These are phyloP conservation scores for Suhomyces ambrosiae DNA, from an alignment of 1,139 yeast species.

Conservation along the genomic window DNA sequence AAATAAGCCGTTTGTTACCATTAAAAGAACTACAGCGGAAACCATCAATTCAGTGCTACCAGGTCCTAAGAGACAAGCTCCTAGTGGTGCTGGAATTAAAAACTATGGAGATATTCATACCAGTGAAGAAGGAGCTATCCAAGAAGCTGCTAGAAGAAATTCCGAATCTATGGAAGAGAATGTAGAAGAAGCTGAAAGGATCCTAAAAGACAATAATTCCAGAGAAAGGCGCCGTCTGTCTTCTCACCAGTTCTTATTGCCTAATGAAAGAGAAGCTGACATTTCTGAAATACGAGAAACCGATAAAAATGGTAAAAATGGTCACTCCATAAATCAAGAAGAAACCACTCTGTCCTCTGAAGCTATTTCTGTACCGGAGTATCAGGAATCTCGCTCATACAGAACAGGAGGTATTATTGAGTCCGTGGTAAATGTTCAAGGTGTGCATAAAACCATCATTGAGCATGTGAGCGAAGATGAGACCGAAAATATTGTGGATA, in stretches of 20 bases:
- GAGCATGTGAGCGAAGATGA: slow-evolving; percentile 55
- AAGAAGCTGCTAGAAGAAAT: slow-evolving; percentile 30
- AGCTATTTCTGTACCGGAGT: slow-evolving; percentile 21
- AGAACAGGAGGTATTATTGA: slow-evolving; percentile 78
- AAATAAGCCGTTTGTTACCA: slow-evolving; percentile 66
- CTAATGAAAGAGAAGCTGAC: slow-evolving; percentile 34
- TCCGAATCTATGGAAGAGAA: slow-evolving; percentile 13
- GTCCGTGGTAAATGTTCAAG: slow-evolving; percentile 80
- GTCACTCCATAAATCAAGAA: background rate
- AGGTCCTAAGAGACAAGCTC: slow-evolving; percentile 23
- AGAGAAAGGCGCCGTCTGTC: slow-evolving; percentile 1
- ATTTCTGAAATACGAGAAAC: slow-evolving; percentile 25
- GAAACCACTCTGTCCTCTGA: slow-evolving; percentile 4
- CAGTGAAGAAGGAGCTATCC: slow-evolving; percentile 55
- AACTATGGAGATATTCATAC: slow-evolving; percentile 46
- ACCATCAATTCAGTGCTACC: slow-evolving; percentile 29
- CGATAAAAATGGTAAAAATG: background rate
- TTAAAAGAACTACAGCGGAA: slow-evolving; percentile 53
- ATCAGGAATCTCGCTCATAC: slow-evolving; percentile 41
- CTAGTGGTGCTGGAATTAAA: slow-evolving; percentile 18
- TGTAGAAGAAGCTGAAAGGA: slow-evolving; percentile 10
- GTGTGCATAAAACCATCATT: slow-evolving; percentile 84
- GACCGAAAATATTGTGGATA: slow-evolving; percentile 12
- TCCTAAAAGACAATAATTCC: slow-evolving; percentile 1
- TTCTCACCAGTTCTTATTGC: slow-evolving; percentile 20